phyloP scores from a whole-genome alignment of 768 basidiomycete species.

The Pleurotus giganteus region DNA sequence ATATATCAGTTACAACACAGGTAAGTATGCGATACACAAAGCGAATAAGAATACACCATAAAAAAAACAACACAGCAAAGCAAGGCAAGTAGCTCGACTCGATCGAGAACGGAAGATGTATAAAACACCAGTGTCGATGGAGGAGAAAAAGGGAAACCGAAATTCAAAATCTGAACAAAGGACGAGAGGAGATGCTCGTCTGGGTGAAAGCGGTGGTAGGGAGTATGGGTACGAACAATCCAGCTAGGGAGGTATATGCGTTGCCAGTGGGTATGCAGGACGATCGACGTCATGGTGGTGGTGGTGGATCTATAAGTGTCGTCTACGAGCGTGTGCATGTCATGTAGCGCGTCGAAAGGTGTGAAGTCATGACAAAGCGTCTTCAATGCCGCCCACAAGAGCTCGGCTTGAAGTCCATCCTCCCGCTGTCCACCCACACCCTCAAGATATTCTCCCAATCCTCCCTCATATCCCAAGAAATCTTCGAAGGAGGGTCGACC shows the following conservation, averaged over 20 bases:
- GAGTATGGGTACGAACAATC: background rate
- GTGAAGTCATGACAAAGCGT: background rate
- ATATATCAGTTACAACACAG: background rate
- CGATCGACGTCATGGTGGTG: background rate
- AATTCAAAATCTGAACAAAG: background rate
- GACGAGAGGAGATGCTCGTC: background rate
- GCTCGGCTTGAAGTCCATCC: background rate
- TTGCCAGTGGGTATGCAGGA: background rate
- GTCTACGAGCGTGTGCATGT: background rate
- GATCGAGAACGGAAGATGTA: background rate
- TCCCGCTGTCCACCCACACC: slow-evolving; percentile 17
- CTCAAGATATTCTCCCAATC: slow-evolving; percentile 75
- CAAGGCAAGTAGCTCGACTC: background rate
- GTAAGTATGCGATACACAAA: background rate
- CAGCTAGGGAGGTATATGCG: background rate
- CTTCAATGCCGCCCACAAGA: background rate
- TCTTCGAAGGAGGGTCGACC: slow-evolving; percentile 74
- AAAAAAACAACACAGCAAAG: background rate
- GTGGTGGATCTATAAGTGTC: background rate
- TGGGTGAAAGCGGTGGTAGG: background rate
- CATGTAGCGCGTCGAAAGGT: background rate
- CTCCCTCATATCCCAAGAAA: slow-evolving; percentile 71
- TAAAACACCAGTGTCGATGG: background rate
- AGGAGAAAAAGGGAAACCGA: background rate
- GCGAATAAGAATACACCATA: slow-evolving; percentile 1